Percentiles rank a stretch among this genome's conserved stretches.
Evolutionary conservation across 1,284 basidiomycete genomes (phyloP).

Genomic region (Tremellales sp.): DNA sequence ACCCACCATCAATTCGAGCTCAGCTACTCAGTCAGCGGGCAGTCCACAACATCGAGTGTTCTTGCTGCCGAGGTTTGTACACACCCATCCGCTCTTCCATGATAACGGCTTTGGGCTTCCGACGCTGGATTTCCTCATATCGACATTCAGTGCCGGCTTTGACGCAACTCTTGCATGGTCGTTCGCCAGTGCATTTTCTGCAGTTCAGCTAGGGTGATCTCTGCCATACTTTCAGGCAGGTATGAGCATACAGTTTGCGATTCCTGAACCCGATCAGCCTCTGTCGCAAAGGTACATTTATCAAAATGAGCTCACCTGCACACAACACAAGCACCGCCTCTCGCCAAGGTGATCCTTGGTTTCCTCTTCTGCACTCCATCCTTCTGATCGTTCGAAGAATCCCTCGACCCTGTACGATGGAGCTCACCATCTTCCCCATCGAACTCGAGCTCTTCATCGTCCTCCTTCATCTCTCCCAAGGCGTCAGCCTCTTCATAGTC

Average conservation of each 20-base stretch:
- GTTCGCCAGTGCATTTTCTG: constrained; percentile 32
- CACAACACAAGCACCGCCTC: constrained; percentile 30
- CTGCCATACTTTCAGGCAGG: too few relatives aligned
- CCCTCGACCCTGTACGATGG: constrained; percentile 1
- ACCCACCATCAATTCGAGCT: constrained; percentile 22
- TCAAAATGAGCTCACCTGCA: constrained; percentile 15
- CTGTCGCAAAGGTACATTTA: background rate
- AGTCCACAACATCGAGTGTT: background rate
- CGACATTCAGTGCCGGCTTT: constrained; percentile 24
- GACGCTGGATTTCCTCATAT: constrained; percentile 26
- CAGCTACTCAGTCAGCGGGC: constrained; percentile 12
- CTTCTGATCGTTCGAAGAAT: constrained; percentile 1
- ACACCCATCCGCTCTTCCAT: constrained; percentile 32
- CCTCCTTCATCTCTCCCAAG: background rate
- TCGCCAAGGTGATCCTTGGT: constrained; percentile 23
- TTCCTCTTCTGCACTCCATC: constrained; percentile 19
- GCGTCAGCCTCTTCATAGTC: background rate
- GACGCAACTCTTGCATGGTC: constrained; percentile 24
- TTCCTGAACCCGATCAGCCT: constrained; percentile 8
- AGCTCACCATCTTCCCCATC: background rate
- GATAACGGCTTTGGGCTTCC: constrained; percentile 22
- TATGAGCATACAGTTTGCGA: constrained; percentile 24
- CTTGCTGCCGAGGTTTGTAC: constrained; percentile 1
- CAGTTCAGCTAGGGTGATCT: background rate
- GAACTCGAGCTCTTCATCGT: background rate